These are phyloP conservation scores for Codiaeum variegatum DNA, from an alignment of 441 rosid species.

Conservation along the genomic window DNA sequence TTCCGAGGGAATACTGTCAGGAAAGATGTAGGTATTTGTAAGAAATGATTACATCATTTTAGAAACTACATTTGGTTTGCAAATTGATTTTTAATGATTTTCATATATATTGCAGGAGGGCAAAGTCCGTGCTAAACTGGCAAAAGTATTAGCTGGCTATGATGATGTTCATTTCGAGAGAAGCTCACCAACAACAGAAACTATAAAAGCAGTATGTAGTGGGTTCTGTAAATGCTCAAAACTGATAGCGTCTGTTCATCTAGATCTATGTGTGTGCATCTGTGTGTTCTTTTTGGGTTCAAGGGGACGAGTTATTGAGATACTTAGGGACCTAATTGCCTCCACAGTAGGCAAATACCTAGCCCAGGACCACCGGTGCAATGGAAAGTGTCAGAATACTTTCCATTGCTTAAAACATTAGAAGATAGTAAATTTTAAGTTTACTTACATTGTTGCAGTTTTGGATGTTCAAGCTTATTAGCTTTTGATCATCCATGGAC, in stretches of 20 bases:
- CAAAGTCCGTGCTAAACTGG: constrained; percentile 68
- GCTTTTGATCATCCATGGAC: neutral
- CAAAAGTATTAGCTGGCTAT: constrained; percentile 51
- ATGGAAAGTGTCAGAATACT: neutral
- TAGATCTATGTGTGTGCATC: neutral
- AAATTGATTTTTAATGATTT: constrained; percentile 17
- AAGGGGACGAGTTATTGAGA: neutral
- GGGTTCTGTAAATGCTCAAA: constrained; percentile 3
- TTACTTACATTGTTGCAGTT: neutral
- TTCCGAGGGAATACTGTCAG: constrained; percentile 87
- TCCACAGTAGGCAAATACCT: neutral
- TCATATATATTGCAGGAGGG: constrained; percentile 58
- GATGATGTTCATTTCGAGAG: constrained; percentile 66
- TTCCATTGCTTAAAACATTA: neutral
- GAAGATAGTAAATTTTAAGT: neutral
- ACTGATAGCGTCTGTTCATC: neutral
- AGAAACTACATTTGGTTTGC: constrained; percentile 11
- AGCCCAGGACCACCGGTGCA: neutral
- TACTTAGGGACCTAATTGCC: neutral
- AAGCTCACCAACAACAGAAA: constrained; percentile 58
- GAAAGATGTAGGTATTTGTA: constrained; percentile 51
- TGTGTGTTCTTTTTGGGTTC: neutral
- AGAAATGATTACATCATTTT: neutral
- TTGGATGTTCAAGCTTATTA: neutral
- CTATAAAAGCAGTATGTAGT: constrained; percentile 65